Percentiles rank a stretch among this genome's conserved stretches.
phyloP scores from a whole-genome alignment of 108 stramenopile genomes.

The Nitzschia putrida region DNA sequence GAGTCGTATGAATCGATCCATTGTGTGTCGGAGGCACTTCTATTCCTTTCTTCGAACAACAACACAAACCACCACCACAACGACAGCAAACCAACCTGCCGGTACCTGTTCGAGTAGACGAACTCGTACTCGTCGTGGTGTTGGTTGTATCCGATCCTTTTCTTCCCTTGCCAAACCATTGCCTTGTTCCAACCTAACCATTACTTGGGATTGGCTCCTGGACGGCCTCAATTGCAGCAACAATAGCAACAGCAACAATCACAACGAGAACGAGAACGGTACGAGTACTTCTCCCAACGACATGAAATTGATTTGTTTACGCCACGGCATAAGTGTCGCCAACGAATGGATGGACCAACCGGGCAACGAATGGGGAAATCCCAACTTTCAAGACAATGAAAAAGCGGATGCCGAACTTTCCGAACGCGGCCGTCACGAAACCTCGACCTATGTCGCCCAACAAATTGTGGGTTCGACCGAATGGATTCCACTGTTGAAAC shows the following conservation, averaged over 20 bases:
- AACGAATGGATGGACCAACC: slow-evolving; percentile 45
- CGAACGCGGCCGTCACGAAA: slow-evolving; percentile 23
- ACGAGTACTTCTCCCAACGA: background rate
- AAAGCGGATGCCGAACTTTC: slow-evolving; percentile 28
- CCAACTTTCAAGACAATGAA: slow-evolving; percentile 43
- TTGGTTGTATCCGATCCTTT: too few species aligned
- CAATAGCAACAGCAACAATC: background rate
- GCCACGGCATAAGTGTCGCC: slow-evolving; percentile 34
- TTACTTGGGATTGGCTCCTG: too few species aligned
- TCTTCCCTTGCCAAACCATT: too few species aligned
- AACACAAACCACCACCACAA: too few species aligned
- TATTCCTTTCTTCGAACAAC: too few species aligned
- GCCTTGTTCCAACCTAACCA: too few species aligned
- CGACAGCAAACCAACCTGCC: too few species aligned
- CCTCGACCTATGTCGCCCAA: background rate
- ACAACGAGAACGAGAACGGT: background rate
- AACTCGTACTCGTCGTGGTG: too few species aligned
- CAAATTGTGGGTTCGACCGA: background rate
- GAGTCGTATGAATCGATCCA: too few species aligned
- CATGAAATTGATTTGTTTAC: slow-evolving; percentile 21
- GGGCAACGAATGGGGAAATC: slow-evolving; percentile 37
- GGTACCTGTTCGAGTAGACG: too few species aligned
- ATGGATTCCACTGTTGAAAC: background rate
- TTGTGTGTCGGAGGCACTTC: too few species aligned
- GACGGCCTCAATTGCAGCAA: background rate